Base-by-base conservation (phyloP, 2,329 filamentous ascomycete genomes). In the Diatrype stigma region DNA sequence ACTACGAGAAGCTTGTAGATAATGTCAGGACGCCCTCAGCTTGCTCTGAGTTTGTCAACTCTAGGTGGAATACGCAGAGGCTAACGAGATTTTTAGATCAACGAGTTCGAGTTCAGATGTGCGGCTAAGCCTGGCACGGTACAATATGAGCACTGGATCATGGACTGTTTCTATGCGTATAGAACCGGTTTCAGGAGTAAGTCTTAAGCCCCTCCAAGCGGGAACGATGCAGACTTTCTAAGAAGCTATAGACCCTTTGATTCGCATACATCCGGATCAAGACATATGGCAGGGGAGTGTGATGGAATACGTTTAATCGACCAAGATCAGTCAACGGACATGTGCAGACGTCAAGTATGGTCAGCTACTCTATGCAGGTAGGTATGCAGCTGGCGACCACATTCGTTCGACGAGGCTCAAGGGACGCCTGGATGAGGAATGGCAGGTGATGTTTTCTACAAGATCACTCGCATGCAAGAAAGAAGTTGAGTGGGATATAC, bases 221-320 rank as follows among this genome's bases (percentile, higher is more conserved):
- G 23, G 23, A 14, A 35, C 14, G 11, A 23, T 35, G 51, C 49
- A 60, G n/a, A 63, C 28, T 16, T 10, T 10, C 30, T 28, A 16
- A 44, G 10, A 40, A 6, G 17, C 44, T 16, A 8, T 34, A 66
- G 64, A 63, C 37, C 63, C 60, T 40, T 37, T 61, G 12, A 58
- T 66, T 47, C 60, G 64, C 38, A 51, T 51, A 17, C 52, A 65
- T 34, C 64, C 64, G 10, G 60, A 66, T 35, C 58, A 60, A 19
- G 49, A 63, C 44, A 61, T 67, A 34, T 66, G 63, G 63, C 57
- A 60, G 42, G 63, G 61, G 21, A 62, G 59, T 35, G 45, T 63
- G 19, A 49, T 64, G 44, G 62, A 63, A 46, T 66, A 58, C 54
- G 46, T 64, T 32, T 65, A 42, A 60, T n/a, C n/a, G 14, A 30